phyloP scores from a whole-genome alignment of 2,329 filamentous ascomycete genomes.

The Colletotrichum lupini region DNA sequence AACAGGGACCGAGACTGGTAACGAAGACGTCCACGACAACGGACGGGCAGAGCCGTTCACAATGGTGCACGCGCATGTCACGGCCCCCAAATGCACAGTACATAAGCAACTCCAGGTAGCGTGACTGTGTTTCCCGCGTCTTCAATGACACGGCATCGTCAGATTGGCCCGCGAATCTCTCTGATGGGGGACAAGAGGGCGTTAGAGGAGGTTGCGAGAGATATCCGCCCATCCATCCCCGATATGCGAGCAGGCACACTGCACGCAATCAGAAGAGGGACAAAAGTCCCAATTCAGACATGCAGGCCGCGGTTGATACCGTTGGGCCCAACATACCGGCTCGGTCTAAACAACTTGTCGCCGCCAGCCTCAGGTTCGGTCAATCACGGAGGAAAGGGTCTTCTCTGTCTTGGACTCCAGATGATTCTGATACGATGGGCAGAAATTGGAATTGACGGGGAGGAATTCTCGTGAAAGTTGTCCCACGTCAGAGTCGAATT shows the following conservation, averaged over 20 bases:
- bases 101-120: background rate
- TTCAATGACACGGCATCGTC: slow-evolving; percentile 19
- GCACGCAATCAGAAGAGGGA: slow-evolving; percentile 17
- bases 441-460: background rate
- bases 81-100: slow-evolving; percentile 8
- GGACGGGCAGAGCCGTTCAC: slow-evolving; percentile 24
- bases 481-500: background rate
- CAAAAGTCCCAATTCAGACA: slow-evolving; percentile 18
- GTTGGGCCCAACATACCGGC: slow-evolving; percentile 5
- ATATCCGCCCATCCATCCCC: slow-evolving; percentile 21
- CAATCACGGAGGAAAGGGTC: background rate
- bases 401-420: no score
- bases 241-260: slow-evolving; percentile 12
- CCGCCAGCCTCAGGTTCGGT: background rate
- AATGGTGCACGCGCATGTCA: slow-evolving; percentile 9
- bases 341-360: background rate
- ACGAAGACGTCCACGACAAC: slow-evolving; percentile 3
- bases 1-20: slow-evolving; percentile 16
- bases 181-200: background rate
- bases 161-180: slow-evolving; percentile 5
- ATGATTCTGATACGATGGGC: background rate
- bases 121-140: slow-evolving; percentile 18
- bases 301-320: slow-evolving; percentile 8
- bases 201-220: slow-evolving; percentile 9
- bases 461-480: background rate